These are phyloP conservation scores for Opeltia flavorubescens DNA, from an alignment of 495 filamentous ascomycete species.

Conservation along the genomic window DNA sequence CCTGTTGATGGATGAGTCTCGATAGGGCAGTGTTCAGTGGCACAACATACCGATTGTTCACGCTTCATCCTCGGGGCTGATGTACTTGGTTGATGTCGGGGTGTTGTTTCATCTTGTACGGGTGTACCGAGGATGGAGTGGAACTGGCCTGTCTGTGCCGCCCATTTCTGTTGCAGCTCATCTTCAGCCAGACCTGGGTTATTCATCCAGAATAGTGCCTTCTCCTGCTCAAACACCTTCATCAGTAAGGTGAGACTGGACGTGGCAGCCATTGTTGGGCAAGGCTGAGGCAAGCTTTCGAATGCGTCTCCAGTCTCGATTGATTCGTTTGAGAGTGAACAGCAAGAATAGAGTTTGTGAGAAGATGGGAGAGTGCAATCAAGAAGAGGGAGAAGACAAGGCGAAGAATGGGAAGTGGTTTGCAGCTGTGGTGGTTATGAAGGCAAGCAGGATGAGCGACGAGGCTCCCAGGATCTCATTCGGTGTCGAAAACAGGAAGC, in stretches of 20 bases:
- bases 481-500: not conserved
- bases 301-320: not conserved
- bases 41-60: not conserved
- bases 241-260: not conserved
- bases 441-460: not conserved
- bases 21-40: not conserved
- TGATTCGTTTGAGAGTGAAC: too few relatives aligned
- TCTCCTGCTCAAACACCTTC: constrained; percentile 2
- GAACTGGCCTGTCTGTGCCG: constrained; percentile 21
- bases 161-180: constrained; percentile 4
- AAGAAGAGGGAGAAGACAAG: not conserved
- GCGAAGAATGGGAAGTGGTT: not conserved
- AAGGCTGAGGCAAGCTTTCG: not conserved
- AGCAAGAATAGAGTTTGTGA: too few relatives aligned
- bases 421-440: not conserved
- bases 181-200: not conserved
- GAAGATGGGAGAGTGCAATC: not conserved
- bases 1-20: not conserved
- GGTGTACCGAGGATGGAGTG: constrained; percentile 32
- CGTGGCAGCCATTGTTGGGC: not conserved
- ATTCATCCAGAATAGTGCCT: not conserved
- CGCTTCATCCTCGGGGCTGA: constrained; percentile 4
- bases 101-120: constrained; percentile 12
- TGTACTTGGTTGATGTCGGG: constrained; percentile 11
- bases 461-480: not conserved